Evolutionary conservation across 148 eudicot species (phyloP), one percentile per base, ranked within the genome.

Genomic region (Rhododendron molle): DNA sequence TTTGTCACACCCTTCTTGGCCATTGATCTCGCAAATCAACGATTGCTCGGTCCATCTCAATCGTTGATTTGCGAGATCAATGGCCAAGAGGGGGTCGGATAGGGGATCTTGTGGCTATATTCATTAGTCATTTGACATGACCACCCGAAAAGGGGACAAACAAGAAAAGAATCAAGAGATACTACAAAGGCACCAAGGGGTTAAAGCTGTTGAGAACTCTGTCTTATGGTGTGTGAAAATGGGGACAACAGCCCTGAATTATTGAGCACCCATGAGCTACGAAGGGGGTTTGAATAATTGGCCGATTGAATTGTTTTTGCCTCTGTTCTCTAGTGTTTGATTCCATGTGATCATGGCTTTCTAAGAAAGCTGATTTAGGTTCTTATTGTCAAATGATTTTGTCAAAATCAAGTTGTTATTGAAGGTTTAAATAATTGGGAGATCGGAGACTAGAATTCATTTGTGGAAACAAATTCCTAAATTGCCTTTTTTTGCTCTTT

Each of bases 221-320:
- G 84, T 49, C 74, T 43, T 67, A 32, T 34, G 7, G 5, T 34
- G 72, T 47, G 8, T 52, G 47, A 32, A 38, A 81, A 71, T 5
- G 67, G 84, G 78, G 87, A 81, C 84, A 85, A 65, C 72, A 28
- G 80, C 50, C 80, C 3, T 49, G 84, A 85, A 85, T 85, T 28
- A 85, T 85, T 85, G 79, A 71, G 69, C 69, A 79, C 47, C 11
- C 11, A 85, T 65, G 83, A 69, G 78, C 85, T 67, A 49, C 2
- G 78, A 50, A 69, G 67, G 83, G 76, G 14, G 15, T 26, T 18
- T 85, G 62, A 85, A 78, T 85, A 14, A 78, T 85, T 85, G 82
- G 40, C 38, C 3, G 76, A 46, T 44, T 67, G 84, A 60, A 81
- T 38, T 21, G 20, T 58, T 58, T 60, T 83, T 83, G 3, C 5